Evolutionary conservation across 345 rosid genomes (phyloP), one percentile per base, ranked within the genome.

Genomic region (Acer saccharum): DNA sequence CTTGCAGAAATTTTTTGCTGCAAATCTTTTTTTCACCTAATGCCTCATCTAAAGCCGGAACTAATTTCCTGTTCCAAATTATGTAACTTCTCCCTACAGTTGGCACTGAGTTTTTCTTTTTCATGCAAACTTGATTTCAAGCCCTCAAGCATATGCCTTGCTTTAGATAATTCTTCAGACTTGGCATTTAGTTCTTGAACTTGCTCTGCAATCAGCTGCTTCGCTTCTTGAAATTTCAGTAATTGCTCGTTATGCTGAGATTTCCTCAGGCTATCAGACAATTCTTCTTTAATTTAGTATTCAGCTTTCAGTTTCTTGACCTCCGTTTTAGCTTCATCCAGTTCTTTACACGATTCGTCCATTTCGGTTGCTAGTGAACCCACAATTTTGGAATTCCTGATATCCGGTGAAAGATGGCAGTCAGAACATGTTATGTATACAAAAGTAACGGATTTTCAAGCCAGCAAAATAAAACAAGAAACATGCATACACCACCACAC

Each of bases 91-190:
- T 54, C 62, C 63, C 44, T n/a, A 17, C 44, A 54, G 21, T 71
- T 29, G 11, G 43, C 7, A 23, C 6, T 60, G 27, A 75, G 63
- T 65, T 75, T 65, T 17, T 75, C 46, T 43, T 43, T 43, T 43
- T 43, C 46, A 43, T 25, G 12, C 71, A 75, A 65, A 74, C 77
- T n/a, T 23, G 61, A 64, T 48, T 9, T 74, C 11, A 64, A 68
- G 61, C n/a, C 18, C 27, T 27, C 71, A 65, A 50, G 8, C 14
- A 12, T 8, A 29, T 64, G n/a, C 71, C 63, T 75, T 4, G 27
- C 65, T 75, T 65, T 20, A 65, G 63, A 65, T 48, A 75, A 46
- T 41, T 75, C 77, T 48, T 65, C 77, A 14, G 25, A 64, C 77
- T 65, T 35, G 62, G 62, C 48, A 64, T 27, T 32, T 48, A 75